Percentiles rank a stretch among this genome's conserved stretches.
Conservation (phyloP, 306 rosid species). For the Prunus persica region DNA sequence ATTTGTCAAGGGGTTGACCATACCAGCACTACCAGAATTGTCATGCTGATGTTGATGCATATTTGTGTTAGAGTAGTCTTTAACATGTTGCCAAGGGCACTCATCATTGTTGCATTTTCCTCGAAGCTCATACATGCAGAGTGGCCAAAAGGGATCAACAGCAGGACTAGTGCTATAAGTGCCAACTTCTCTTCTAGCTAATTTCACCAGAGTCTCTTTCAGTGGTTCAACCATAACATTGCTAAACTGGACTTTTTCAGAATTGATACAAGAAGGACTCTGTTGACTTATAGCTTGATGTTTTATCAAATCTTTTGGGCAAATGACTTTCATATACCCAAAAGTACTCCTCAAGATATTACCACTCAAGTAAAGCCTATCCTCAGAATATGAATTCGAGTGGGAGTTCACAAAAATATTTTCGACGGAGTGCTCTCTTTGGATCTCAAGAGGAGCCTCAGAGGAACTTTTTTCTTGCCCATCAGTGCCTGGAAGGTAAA, state of each 20-base stretch:
- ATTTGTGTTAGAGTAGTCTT: conserved; percentile 48
- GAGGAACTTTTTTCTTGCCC: conserved; percentile 34
- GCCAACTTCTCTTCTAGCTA: conserved; percentile 46
- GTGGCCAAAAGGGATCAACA: conserved; percentile 89
- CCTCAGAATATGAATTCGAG: conserved; percentile 36
- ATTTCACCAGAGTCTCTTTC: conserved; percentile 35
- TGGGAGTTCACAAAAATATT: conserved; percentile 33
- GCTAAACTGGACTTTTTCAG: conserved; percentile 32
- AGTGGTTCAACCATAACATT: conserved; percentile 27
- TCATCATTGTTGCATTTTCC: conserved; percentile 99
- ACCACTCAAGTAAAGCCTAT: conserved; percentile 30
- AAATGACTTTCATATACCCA: conserved; percentile 49
- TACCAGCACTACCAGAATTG: conserved; percentile 61
- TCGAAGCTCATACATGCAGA: conserved; percentile 94
- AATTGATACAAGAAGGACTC: conserved; percentile 27
- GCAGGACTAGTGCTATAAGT: conserved; percentile 54
- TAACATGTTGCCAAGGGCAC: conserved; percentile 94
- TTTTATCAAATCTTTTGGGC: conserved; percentile 36
- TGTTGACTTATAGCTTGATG: conserved; percentile 25
- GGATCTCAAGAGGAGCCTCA: conserved; percentile 43
- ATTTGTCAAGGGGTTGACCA: conserved; percentile 20
- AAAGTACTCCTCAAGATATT: conserved; percentile 65
- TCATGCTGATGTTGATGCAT: conserved; percentile 31
- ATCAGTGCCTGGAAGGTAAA: conserved; percentile 39
- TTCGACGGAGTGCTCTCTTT: conserved; percentile 33